Conservation (phyloP, 202 grass and related monocot genomes). For the Setaria italica region DNA sequence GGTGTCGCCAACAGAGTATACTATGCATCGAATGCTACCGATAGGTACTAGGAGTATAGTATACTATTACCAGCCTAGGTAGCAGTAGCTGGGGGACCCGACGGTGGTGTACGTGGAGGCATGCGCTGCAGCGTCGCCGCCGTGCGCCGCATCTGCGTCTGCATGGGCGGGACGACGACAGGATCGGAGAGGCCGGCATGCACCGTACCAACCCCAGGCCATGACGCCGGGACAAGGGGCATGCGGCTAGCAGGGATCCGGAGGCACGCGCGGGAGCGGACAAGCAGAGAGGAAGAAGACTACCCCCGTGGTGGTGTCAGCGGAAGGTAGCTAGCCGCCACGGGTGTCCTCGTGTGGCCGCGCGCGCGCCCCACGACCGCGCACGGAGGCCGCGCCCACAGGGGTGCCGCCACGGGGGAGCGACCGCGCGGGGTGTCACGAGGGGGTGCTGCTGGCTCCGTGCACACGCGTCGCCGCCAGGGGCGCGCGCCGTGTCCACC, state of each 20-base stretch:
- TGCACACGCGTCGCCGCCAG: slow-evolving; percentile 8
- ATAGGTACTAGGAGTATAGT: not conserved
- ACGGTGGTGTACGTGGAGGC: not conserved
- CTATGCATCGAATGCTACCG: not conserved
- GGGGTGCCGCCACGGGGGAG: not conserved
- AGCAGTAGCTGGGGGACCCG: not conserved
- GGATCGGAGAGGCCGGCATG: too few relatives aligned
- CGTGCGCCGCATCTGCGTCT: not conserved
- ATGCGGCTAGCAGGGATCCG: too few relatives aligned
- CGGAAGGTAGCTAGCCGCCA: too few relatives aligned
- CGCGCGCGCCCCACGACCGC: not conserved
- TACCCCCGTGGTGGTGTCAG: too few relatives aligned
- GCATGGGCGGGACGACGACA: too few relatives aligned
- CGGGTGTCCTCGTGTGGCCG: too few relatives aligned
- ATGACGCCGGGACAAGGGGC: too few relatives aligned
- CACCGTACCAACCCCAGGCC: too few relatives aligned
- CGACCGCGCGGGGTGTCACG: slow-evolving; percentile 20
- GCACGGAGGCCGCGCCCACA: not conserved
- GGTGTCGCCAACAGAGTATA: not conserved
- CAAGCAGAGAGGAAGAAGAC: too few relatives aligned
- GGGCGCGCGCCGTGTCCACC: not conserved
- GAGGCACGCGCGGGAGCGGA: too few relatives aligned
- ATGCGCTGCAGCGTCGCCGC: not conserved
- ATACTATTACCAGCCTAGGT: not conserved
- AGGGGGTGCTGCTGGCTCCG: not conserved